Evolutionary conservation across 441 rosid species (phyloP).

Genomic region (Adansonia madagascariensis): DNA sequence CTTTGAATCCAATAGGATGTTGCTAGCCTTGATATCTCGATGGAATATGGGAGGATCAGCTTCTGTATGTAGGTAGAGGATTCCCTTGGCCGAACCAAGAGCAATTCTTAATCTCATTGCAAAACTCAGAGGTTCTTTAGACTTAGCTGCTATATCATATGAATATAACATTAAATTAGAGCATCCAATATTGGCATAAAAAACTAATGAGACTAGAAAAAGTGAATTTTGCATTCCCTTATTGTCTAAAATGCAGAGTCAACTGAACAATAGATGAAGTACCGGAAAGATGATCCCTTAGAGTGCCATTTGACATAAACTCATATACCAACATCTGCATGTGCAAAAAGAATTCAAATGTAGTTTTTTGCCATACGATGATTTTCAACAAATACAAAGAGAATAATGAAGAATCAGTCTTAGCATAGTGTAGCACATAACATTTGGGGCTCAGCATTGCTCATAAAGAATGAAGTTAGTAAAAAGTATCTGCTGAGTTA

Average conservation of each 20-base stretch:
- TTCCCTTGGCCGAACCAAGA: constrained; percentile 84
- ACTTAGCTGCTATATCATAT: constrained; percentile 51
- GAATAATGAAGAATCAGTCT: background rate
- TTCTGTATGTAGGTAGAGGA: constrained; percentile 88
- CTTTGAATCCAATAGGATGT: constrained; percentile 76
- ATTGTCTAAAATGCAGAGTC: background rate
- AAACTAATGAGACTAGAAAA: background rate
- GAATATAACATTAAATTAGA: constrained; percentile 19
- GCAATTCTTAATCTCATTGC: constrained; percentile 73
- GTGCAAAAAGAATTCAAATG: constrained; percentile 8
- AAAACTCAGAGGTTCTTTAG: constrained; percentile 60
- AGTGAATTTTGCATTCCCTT: background rate
- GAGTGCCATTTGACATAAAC: constrained; percentile 86
- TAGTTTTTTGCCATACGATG: constrained; percentile 20
- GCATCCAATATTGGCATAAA: constrained; percentile 20
- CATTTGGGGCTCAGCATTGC: background rate
- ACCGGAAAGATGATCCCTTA: constrained; percentile 90
- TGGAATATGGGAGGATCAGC: constrained; percentile 96
- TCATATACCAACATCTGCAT: constrained; percentile 94
- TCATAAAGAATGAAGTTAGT: background rate
- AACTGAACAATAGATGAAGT: constrained; percentile 24
- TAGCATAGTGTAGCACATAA: background rate
- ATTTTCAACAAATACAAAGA: background rate
- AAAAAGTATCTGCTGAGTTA: background rate
- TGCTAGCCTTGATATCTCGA: constrained; percentile 95